Conservation (phyloP, 768 basidiomycete genomes). For the Pilatotrama ljubarskyi region DNA sequence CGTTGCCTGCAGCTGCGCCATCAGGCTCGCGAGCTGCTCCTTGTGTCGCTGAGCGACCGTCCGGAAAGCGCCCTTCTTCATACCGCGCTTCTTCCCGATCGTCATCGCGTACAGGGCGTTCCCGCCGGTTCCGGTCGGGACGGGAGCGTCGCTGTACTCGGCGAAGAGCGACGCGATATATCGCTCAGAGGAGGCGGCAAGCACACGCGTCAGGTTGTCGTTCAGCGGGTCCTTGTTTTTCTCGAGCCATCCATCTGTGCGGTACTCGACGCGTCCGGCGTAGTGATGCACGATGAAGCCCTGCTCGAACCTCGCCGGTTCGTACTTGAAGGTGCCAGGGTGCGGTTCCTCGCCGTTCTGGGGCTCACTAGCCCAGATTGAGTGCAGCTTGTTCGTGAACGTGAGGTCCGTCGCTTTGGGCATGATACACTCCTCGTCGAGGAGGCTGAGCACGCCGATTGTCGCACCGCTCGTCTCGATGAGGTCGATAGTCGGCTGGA, state of each 20-base stretch:
- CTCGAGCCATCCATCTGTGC: constrained; percentile 95
- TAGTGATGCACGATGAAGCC: constrained; percentile 97
- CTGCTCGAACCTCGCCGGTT: constrained; percentile 84
- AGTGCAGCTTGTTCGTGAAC: constrained; percentile 89
- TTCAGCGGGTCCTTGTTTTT: constrained; percentile 99
- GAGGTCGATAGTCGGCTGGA: constrained; percentile 97
- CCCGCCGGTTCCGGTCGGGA: constrained; percentile 36
- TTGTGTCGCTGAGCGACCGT: constrained; percentile 95
- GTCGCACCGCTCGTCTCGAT: constrained; percentile 75
- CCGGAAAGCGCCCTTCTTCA: constrained; percentile 96
- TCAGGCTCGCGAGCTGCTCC: constrained; percentile 89
- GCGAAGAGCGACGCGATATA: constrained; percentile 84
- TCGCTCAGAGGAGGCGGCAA: constrained; percentile 78
- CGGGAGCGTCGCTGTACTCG: constrained; percentile 62
- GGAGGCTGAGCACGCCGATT: constrained; percentile 88
- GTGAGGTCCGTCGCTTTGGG: constrained; percentile 96
- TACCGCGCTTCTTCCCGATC: constrained; percentile 62
- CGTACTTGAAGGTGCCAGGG: constrained; percentile 81
- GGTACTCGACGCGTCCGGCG: constrained; percentile 95
- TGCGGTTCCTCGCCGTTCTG: constrained; percentile 52
- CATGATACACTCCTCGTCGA: constrained; percentile 99
- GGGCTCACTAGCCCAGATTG: constrained; percentile 64
- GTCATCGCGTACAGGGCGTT: constrained; percentile 39
- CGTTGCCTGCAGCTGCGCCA: constrained; percentile 88
- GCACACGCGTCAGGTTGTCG: constrained; percentile 88